A percentile compares a stretch with the other conserved stretches of the same genome.
Conservation (phyloP, 768 basidiomycete species). For the Tulasnella sp. region DNA sequence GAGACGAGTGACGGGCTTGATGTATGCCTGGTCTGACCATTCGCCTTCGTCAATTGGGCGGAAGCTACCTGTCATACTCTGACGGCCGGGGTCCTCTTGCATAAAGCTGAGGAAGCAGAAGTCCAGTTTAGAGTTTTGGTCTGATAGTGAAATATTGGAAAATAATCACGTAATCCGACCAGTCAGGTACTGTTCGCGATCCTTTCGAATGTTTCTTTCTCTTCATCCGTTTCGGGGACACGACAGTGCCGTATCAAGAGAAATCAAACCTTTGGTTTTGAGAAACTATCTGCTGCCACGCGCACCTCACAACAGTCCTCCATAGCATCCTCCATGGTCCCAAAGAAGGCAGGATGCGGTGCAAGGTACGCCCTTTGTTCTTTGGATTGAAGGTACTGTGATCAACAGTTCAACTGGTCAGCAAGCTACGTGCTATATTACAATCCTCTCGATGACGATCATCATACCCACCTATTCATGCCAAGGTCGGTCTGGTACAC, state of each 20-base stretch:
- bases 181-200: constrained; percentile 43
- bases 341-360: constrained; percentile 58
- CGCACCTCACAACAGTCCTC: constrained; percentile 52
- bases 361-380: constrained; percentile 46
- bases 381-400: constrained; percentile 48
- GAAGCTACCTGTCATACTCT: constrained; percentile 51
- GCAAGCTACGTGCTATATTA: no score
- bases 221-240: constrained; percentile 43
- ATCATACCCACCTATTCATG: constrained; percentile 5
- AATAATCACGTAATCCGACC: constrained; percentile 39
- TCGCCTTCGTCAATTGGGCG: constrained; percentile 55
- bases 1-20: constrained; percentile 42
- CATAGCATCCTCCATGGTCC: constrained; percentile 43
- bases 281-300: no score
- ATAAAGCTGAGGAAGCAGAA: constrained; percentile 36
- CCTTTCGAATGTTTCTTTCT: constrained; percentile 40
- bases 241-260: constrained; percentile 38
- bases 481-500: constrained; percentile 42
- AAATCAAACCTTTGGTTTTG: no score
- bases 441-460: no score
- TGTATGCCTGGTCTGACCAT: constrained; percentile 53
- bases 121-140: neutral
- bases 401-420: neutral
- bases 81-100: constrained; percentile 48
- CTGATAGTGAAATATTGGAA: neutral